phyloP scores from a whole-genome alignment of 495 filamentous ascomycete species.

The Neurospora sp. region DNA sequence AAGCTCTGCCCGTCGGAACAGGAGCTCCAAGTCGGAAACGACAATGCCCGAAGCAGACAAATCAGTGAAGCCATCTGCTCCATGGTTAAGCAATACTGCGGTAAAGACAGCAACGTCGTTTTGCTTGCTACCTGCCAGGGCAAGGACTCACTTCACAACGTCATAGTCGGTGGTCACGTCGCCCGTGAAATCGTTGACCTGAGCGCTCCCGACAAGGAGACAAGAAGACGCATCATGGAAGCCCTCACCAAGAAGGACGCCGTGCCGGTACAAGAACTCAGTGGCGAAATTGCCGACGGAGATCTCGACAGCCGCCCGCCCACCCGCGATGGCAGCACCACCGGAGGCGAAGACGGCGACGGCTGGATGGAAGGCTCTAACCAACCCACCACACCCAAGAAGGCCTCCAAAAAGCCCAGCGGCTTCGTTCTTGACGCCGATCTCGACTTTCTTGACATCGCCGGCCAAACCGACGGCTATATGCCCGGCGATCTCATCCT shows the following conservation, averaged over 20 bases:
- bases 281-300: constrained; percentile 19
- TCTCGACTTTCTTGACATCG: constrained; percentile 88
- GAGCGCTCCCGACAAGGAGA: constrained; percentile 86
- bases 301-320: constrained; percentile 38
- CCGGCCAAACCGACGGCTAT: constrained; percentile 89
- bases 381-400: constrained; percentile 14
- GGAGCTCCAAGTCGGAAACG: constrained; percentile 80
- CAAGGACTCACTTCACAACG: constrained; percentile 77
- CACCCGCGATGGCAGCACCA: constrained; percentile 40
- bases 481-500: constrained; percentile 91
- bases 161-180: constrained; percentile 70
- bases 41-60: constrained; percentile 84
- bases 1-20: constrained; percentile 85
- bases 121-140: constrained; percentile 85
- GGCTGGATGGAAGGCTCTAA: constrained; percentile 61
- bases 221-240: constrained; percentile 70
- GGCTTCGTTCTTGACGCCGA: constrained; percentile 58
- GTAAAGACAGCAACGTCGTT: constrained; percentile 62
- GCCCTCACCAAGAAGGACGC: constrained; percentile 46
- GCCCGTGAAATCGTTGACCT: constrained; percentile 75
- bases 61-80: constrained; percentile 82
- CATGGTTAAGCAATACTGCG: constrained; percentile 72
- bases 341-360: constrained; percentile 40
- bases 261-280: constrained; percentile 20
- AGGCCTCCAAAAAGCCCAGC: constrained; percentile 29